Conservation (phyloP, 768 basidiomycete species). For the Boletus edulis region DNA sequence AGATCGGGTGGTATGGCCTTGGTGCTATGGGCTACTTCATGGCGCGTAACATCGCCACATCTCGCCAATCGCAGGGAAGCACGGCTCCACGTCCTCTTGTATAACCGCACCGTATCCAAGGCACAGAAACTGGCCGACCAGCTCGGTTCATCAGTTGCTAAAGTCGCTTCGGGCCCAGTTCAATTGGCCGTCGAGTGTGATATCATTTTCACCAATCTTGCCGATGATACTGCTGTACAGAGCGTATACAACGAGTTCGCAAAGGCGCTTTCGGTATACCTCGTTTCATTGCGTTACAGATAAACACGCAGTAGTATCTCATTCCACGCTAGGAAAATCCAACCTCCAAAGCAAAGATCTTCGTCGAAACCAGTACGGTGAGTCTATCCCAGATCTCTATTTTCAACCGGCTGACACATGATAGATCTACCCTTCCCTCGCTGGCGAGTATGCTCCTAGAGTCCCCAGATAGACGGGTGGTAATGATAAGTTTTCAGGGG, state of each 20-base stretch:
- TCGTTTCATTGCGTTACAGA: background rate
- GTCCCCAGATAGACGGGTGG: background rate
- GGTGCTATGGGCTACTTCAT: constrained; percentile 75
- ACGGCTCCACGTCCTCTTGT: constrained; percentile 63
- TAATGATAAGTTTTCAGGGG: constrained; percentile 37
- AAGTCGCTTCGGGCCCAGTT: constrained; percentile 53
- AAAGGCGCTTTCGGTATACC: constrained; percentile 52
- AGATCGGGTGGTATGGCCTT: constrained; percentile 47
- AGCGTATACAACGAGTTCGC: constrained; percentile 60
- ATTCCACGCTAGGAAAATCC: constrained; percentile 34
- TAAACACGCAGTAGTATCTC: background rate
- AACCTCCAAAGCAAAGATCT: constrained; percentile 60
- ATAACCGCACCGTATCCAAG: constrained; percentile 71
- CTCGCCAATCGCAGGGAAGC: constrained; percentile 36
- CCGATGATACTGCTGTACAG: constrained; percentile 68
- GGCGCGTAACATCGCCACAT: constrained; percentile 74
- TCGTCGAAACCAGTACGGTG: constrained; percentile 85
- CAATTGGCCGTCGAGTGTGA: constrained; percentile 69
- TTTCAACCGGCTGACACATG: constrained; percentile 7
- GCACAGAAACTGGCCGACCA: constrained; percentile 55
- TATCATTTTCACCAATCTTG: constrained; percentile 72
- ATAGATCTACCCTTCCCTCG: constrained; percentile 55
- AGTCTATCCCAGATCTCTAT: constrained; percentile 21
- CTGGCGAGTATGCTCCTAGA: constrained; percentile 32
- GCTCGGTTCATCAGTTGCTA: constrained; percentile 50